Conservation (phyloP, 2,329 filamentous ascomycete species). For the Xylariales sp. region DNA sequence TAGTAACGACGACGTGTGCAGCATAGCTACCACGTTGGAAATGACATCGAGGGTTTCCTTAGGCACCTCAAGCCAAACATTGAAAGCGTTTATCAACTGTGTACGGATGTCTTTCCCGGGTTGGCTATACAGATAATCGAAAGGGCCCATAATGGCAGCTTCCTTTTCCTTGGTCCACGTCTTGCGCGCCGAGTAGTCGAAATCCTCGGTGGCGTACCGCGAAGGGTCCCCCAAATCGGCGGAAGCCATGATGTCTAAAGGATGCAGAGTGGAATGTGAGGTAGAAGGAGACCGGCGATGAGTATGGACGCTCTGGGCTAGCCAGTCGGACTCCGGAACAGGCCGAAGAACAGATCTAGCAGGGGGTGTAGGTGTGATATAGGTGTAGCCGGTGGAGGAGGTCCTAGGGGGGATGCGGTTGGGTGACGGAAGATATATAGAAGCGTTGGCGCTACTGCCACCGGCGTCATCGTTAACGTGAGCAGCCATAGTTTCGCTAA, state of each 20-base stretch:
- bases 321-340: conserved; percentile 72
- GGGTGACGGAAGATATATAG: conserved; percentile 60
- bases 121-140: conserved; percentile 81
- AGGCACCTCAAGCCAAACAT: conserved; percentile 82
- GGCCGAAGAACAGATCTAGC: conserved; percentile 60
- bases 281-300: conserved; percentile 49
- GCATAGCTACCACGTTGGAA: conserved; percentile 83
- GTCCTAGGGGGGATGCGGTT: conserved; percentile 78
- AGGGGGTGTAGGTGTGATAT: conserved; percentile 50
- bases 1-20: conserved; percentile 85
- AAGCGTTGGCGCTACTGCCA: conserved; percentile 11
- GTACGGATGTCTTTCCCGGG: conserved; percentile 88
- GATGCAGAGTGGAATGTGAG: conserved; percentile 48
- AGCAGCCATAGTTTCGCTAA: conserved; percentile 37
- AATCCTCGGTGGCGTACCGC: conserved; percentile 66
- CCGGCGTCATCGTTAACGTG: conserved; percentile 25
- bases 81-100: conserved; percentile 83
- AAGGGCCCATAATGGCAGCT: conserved; percentile 80
- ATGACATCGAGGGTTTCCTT: conserved; percentile 76
- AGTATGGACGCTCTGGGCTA: conserved; percentile 55
- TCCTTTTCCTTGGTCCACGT: conserved; percentile 81
- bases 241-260: conserved; percentile 52
- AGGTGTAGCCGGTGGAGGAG: conserved; percentile 70
- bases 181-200: conserved; percentile 62
- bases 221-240: conserved; percentile 60